These are phyloP conservation scores for Seiridium unicorne DNA, from an alignment of 2,329 filamentous ascomycete genomes.

Conservation along the genomic window DNA sequence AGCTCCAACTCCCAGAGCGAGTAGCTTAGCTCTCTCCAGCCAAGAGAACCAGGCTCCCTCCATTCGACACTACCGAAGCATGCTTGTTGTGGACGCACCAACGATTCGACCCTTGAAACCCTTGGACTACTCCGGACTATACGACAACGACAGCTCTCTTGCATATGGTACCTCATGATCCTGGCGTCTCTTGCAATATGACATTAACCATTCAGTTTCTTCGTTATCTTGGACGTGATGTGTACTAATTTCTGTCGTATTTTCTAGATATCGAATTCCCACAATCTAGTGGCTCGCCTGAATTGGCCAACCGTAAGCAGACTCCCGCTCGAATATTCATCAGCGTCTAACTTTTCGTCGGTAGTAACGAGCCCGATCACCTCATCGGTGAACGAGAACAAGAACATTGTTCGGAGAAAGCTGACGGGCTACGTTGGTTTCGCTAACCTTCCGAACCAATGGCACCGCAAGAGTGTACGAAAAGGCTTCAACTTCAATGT, in stretches of 20 bases:
- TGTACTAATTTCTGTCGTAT: slow-evolving; percentile 33
- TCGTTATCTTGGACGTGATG: neutral
- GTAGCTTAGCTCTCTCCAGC: slow-evolving; percentile 32
- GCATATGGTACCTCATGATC: slow-evolving; percentile 17
- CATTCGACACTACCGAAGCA: slow-evolving; percentile 45
- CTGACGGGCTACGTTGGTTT: slow-evolving; percentile 98
- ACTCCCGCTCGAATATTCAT: slow-evolving; percentile 11
- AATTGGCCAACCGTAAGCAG: slow-evolving; percentile 44
- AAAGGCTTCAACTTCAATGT: slow-evolving; percentile 99
- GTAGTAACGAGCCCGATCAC: slow-evolving; percentile 31
- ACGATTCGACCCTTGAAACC: slow-evolving; percentile 42
- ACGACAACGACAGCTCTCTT: slow-evolving; percentile 21
- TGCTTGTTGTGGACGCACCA: slow-evolving; percentile 51
- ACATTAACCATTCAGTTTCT: slow-evolving; percentile 12
- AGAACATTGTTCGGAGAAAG: slow-evolving; percentile 97
- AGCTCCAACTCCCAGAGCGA: slow-evolving; percentile 27
- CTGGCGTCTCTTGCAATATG: slow-evolving; percentile 21
- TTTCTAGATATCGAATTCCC: slow-evolving; percentile 32
- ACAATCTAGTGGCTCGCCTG: slow-evolving; percentile 21
- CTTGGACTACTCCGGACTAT: slow-evolving; percentile 47
- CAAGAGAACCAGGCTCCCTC: slow-evolving; percentile 35
- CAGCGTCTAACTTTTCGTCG: neutral
- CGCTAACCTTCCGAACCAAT: slow-evolving; percentile 98
- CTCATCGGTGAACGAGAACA: slow-evolving; percentile 64
- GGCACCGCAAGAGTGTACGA: slow-evolving; percentile 99